Conservation (phyloP, 2,329 filamentous ascomycete species). For the Fusarium sp. region DNA sequence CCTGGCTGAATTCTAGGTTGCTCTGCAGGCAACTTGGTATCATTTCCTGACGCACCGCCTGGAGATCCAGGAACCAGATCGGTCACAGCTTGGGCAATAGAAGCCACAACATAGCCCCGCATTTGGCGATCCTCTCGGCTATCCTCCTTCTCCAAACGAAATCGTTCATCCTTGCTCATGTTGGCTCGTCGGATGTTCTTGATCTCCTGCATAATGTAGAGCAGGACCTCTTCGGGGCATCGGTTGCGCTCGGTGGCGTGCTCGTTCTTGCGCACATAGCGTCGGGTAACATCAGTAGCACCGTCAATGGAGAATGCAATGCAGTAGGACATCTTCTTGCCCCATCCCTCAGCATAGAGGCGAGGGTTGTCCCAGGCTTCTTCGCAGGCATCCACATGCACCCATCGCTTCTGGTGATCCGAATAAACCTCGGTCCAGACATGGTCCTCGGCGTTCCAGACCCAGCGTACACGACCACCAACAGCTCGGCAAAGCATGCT, state of each 20-base stretch:
- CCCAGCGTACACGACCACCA: conserved; percentile 91
- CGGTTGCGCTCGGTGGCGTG: conserved; percentile 80
- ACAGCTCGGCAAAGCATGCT: conserved; percentile 97
- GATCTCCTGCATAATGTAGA: conserved; percentile 94
- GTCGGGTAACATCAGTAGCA: conserved; percentile 73
- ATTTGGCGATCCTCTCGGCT: conserved; percentile 80
- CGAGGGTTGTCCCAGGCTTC: conserved; percentile 95
- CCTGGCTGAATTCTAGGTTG: conserved; percentile 66
- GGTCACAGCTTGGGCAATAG: conserved; percentile 79
- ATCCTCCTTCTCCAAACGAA: conserved; percentile 84
- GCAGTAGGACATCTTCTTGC: conserved; percentile 96
- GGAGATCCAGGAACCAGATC: conserved; percentile 68
- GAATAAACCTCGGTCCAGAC: conserved; percentile 99
- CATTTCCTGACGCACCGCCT: conserved; percentile 55
- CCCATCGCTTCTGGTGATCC: conserved; percentile 91
- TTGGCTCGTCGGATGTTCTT: conserved; percentile 85
- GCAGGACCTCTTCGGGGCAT: conserved; percentile 88
- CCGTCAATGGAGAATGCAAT: conserved; percentile 95
- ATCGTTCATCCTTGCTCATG: conserved; percentile 87
- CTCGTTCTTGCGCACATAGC: conserved; percentile 78
- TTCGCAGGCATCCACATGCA: conserved; percentile 96
- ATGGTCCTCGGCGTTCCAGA: conserved; percentile 98
- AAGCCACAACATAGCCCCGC: conserved; percentile 77
- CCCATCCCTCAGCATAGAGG: conserved; percentile 94
- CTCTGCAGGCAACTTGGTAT: conserved; percentile 72